A percentile compares a stretch with the other conserved stretches of the same genome.
Evolutionary conservation across 2,329 filamentous ascomycete genomes (phyloP).

Genomic region (Claviceps monticola): DNA sequence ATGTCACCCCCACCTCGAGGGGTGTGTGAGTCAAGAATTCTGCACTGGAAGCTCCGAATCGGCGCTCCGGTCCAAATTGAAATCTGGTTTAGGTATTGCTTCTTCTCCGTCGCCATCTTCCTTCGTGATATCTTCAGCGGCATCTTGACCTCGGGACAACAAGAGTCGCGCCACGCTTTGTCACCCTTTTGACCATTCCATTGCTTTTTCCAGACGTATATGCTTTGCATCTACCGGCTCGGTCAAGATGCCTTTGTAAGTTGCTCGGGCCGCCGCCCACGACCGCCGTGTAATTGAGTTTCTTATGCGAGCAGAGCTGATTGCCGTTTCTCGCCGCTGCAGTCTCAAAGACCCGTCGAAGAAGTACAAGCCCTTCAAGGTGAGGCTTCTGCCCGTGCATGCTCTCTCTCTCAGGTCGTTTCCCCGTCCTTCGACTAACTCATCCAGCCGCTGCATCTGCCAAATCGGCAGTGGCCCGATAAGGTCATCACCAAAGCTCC

Average conservation of each 20-base stretch:
- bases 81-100: too few species aligned
- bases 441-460: slow-evolving; percentile 23
- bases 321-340: not conserved
- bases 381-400: not conserved
- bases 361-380: slow-evolving; percentile 1
- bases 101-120: too few species aligned
- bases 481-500: slow-evolving; percentile 74
- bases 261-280: not conserved
- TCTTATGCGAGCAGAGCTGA: not conserved
- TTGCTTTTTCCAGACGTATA: not conserved
- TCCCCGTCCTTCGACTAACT: not conserved
- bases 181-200: not conserved
- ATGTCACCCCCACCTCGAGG: too few species aligned
- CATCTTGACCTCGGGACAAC: too few species aligned
- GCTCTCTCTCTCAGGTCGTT: not conserved
- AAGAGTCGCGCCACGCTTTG: not conserved
- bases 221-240: not conserved
- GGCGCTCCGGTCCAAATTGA: too few species aligned
- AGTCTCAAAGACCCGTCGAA: not conserved
- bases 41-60: too few species aligned
- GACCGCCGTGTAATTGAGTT: not conserved
- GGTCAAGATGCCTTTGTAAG: not conserved
- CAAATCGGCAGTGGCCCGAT: slow-evolving; percentile 69
- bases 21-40: too few species aligned
- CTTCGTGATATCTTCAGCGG: too few species aligned